Evolutionary conservation across 805 yeast genomes (phyloP), one percentile per base, ranked within the genome.

Genomic region (Saturnispora zaruensis): DNA sequence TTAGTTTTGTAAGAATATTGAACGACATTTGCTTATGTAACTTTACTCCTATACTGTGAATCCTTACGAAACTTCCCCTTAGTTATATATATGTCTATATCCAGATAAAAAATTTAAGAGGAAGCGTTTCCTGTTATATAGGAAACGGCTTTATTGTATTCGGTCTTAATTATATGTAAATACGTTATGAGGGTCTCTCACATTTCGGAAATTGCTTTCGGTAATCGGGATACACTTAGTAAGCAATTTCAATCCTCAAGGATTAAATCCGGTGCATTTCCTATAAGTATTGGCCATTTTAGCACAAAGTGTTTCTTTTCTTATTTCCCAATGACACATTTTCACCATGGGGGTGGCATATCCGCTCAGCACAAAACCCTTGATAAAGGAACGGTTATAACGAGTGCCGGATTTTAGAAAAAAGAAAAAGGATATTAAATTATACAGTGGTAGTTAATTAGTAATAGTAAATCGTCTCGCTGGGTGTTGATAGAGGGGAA

Each of bases 1-100:
- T 46, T 23, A 47, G 33, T 11, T 34, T 41, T 6, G 18, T 42
- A 20, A 47, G 32, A 16, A 47, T n/a, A 8, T 45, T 45, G 13
- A 47, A 16, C 7, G 50, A 47, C 50, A 47, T 47, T 23, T 25
- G n/a, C 9, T 5, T 16, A n/a, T n/a, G n/a, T n/a, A n/a, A n/a
- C n/a, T n/a, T n/a, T n/a, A n/a, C n/a, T n/a, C n/a, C n/a, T n/a
- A n/a, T n/a, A n/a, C n/a, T 28, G 28, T 30, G 8, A 28, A 6
- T 24, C 16, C 9, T 24, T 24, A 18, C 7, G 5, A 9, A 23
- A 20, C 4, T 28, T 11, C 9, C 9, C 7, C 25, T 16, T 44
- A 24, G 8, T 32, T 20, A 28, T 28, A 28, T 28, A 28, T 28
- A 28, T 28, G 13, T 28, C 32, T 20, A 18, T 38, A 16, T 38